Evolutionary conservation across 1,139 yeast species (phyloP).

Genomic region (Geotrichum siamense): DNA sequence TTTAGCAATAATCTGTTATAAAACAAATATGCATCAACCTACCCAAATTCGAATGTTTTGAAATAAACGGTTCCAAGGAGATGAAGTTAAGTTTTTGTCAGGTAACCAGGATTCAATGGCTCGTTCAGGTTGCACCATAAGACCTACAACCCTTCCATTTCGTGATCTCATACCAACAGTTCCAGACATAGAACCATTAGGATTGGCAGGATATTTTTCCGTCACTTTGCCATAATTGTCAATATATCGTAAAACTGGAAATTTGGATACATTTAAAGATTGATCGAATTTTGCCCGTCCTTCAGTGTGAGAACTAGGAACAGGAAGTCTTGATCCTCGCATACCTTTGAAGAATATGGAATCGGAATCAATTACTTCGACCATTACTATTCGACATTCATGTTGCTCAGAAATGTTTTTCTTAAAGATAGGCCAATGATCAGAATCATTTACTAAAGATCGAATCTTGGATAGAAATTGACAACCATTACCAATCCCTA

Average conservation of each 20-base stretch:
- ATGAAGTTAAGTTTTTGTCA: no score
- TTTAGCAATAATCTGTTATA: no score
- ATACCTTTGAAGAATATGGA: slow-evolving; percentile 78
- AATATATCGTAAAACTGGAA: slow-evolving; percentile 65
- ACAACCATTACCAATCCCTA: slow-evolving; percentile 99
- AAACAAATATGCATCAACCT: no score
- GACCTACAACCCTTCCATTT: slow-evolving; percentile 90
- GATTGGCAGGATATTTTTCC: slow-evolving; percentile 82
- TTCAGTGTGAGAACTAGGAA: slow-evolving; percentile 98
- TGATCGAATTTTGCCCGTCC: slow-evolving; percentile 74
- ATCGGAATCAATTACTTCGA: slow-evolving; percentile 59
- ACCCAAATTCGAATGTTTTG: neutral
- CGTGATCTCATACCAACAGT: slow-evolving; percentile 86
- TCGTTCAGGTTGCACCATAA: slow-evolving; percentile 99
- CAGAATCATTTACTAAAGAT: slow-evolving; percentile 88
- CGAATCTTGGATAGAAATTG: slow-evolving; percentile 88
- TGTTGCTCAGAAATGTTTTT: slow-evolving; percentile 88
- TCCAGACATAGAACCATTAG: slow-evolving; percentile 92
- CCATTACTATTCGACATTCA: slow-evolving; percentile 91
- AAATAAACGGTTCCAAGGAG: neutral
- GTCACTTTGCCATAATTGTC: slow-evolving; percentile 87
- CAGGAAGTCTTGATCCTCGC: slow-evolving; percentile 91
- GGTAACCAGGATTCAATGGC: slow-evolving; percentile 41
- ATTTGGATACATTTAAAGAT: slow-evolving; percentile 41
- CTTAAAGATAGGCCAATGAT: slow-evolving; percentile 94